phyloP scores from a whole-genome alignment of 495 filamentous ascomycete species.

The Trichocladium antarcticum region DNA sequence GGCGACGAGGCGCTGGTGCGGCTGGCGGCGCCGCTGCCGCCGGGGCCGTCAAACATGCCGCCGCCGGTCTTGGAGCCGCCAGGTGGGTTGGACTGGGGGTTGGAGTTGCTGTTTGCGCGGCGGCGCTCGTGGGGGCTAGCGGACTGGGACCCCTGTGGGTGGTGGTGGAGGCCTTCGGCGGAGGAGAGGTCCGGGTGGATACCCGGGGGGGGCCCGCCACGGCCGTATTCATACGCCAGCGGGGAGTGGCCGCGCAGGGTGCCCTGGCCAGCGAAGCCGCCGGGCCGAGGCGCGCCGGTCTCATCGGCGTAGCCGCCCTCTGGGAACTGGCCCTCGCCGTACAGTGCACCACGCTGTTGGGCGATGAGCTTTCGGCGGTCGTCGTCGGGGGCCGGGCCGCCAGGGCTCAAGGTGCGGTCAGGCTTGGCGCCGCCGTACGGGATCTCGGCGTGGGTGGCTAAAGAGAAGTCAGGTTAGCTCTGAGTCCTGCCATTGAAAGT shows the following conservation, averaged over 20 bases:
- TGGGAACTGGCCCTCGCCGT: conserved; percentile 61
- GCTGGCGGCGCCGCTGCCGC: conserved; percentile 53
- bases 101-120: conserved; percentile 82
- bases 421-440: conserved; percentile 52
- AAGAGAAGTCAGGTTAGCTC: conserved; percentile 38
- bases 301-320: conserved; percentile 55
- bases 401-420: conserved; percentile 85
- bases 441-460: conserved; percentile 75
- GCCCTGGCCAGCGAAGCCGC: conserved; percentile 40
- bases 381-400: conserved; percentile 81
- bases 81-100: conserved; percentile 57
- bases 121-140: conserved; percentile 51
- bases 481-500: conserved; percentile 11
- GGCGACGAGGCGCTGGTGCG: conserved; percentile 86
- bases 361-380: conserved; percentile 92
- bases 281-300: conserved; percentile 40
- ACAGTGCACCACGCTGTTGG: conserved; percentile 85
- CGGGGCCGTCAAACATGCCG: conserved; percentile 51
- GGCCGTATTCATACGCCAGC: conserved; percentile 39
- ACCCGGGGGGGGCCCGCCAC: conserved; percentile 22
- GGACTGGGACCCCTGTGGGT: conserved; percentile 33
- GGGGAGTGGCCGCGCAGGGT: conserved; percentile 48
- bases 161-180: conserved; percentile 24
- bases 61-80: conserved; percentile 38
- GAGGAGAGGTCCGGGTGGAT: conserved; percentile 34